Conservation (phyloP, 306 rosid species). For the Oxytropis ochrocephala region DNA sequence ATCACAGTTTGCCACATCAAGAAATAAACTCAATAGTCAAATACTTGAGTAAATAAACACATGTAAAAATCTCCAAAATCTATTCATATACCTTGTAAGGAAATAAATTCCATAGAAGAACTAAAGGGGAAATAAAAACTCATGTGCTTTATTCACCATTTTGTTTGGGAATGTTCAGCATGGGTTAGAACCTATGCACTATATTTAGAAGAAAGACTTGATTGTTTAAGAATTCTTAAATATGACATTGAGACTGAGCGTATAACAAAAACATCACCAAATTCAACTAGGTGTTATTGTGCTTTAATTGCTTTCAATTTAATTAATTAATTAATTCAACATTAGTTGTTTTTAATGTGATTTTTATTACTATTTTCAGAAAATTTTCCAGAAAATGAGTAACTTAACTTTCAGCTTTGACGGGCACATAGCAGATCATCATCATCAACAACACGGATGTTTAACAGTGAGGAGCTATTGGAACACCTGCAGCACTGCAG, state of each 20-base stretch:
- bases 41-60: too few species aligned
- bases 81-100: too few species aligned
- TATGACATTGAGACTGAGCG: conserved; percentile 82
- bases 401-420: conserved; percentile 19
- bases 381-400: conserved; percentile 17
- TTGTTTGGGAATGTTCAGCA: too few species aligned
- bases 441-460: conserved; percentile 42
- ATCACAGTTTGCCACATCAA: too few species aligned
- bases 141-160: too few species aligned
- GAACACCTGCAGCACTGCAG: conserved; percentile 82
- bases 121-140: too few species aligned
- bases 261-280: conserved; percentile 44
- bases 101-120: too few species aligned
- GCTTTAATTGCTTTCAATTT: not conserved
- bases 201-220: too few species aligned
- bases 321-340: too few species aligned
- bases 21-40: too few species aligned
- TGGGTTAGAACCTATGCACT: too few species aligned
- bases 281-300: conserved; percentile 45
- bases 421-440: conserved; percentile 66
- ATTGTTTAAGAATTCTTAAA: conserved; percentile 64
- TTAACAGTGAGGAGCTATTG: conserved; percentile 56
- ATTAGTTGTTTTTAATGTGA: not conserved
- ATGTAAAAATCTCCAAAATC: too few species aligned
- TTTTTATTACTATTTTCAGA: not conserved